Evolutionary conservation across 106 monocot genomes (phyloP).

Genomic region (Vanilla planifolia): DNA sequence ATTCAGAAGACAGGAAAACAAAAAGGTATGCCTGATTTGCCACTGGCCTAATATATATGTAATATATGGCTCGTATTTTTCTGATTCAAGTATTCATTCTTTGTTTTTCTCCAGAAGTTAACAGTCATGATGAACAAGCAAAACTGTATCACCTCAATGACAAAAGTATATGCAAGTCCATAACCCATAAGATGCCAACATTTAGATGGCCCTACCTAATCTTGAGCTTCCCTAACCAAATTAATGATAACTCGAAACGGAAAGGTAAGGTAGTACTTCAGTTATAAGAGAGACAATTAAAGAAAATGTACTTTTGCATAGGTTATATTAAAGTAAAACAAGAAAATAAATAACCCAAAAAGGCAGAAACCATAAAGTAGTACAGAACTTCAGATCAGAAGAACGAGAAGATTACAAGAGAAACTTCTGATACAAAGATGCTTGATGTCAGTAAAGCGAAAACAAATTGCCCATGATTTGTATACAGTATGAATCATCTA

Average conservation of each 20-base stretch:
- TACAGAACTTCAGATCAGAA: too few relatives aligned
- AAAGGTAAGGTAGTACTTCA: background rate
- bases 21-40: too few relatives aligned
- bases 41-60: background rate
- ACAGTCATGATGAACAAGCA: background rate
- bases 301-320: too few relatives aligned
- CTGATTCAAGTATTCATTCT: background rate
- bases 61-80: background rate
- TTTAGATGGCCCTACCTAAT: background rate
- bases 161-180: background rate
- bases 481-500: too few relatives aligned
- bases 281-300: background rate
- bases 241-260: background rate
- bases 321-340: too few relatives aligned
- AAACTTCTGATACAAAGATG: background rate
- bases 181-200: background rate
- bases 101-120: background rate
- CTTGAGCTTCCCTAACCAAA: background rate
- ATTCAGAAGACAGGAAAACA: too few relatives aligned
- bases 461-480: too few relatives aligned
- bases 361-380: too few relatives aligned
- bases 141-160: background rate
- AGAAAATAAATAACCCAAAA: too few relatives aligned
- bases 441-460: background rate
- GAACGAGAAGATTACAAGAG: too few relatives aligned